phyloP scores from a whole-genome alignment of 192 early-diverging fungal genomes.

The Haplosporangium gracile region DNA sequence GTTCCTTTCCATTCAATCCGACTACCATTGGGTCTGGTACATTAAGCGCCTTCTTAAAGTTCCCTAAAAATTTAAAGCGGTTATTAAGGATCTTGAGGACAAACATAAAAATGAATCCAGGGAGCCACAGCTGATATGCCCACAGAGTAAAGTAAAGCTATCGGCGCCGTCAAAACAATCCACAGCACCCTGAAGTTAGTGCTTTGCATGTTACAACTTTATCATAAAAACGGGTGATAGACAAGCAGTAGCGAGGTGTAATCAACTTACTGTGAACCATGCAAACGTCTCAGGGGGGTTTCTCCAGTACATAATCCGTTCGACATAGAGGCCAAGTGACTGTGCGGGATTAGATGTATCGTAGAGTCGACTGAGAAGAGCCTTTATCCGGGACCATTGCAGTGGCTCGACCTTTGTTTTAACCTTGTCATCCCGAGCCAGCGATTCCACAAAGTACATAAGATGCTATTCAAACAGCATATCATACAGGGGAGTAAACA shows the following conservation, averaged over 20 bases:
- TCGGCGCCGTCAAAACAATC: background rate
- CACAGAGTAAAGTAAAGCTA: slow-evolving; percentile 44
- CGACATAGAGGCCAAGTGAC: slow-evolving; percentile 37
- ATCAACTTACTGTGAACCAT: slow-evolving; percentile 45
- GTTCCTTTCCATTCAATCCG: background rate
- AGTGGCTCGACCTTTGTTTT: slow-evolving; percentile 29
- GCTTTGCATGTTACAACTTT: too few relatives aligned
- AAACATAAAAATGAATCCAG: slow-evolving; percentile 36
- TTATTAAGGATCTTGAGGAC: slow-evolving; percentile 44
- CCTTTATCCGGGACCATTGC: slow-evolving; percentile 36
- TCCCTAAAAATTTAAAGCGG: slow-evolving; percentile 37
- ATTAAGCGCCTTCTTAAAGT: slow-evolving; percentile 23
- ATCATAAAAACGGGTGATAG: background rate
- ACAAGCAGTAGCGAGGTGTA: background rate
- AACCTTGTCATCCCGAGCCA: slow-evolving; percentile 42
- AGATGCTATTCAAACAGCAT: background rate
- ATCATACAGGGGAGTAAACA: background rate
- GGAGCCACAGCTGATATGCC: slow-evolving; percentile 43
- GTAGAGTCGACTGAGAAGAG: slow-evolving; percentile 41
- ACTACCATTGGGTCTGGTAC: slow-evolving; percentile 6
- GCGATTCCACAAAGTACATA: slow-evolving; percentile 42
- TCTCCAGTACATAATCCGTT: slow-evolving; percentile 44
- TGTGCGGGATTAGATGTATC: slow-evolving; percentile 42
- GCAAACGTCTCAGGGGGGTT: slow-evolving; percentile 41
- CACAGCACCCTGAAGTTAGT: background rate